These are phyloP conservation scores for Whalleya microplaca DNA, from an alignment of 2,329 filamentous ascomycete species.

Conservation along the genomic window DNA sequence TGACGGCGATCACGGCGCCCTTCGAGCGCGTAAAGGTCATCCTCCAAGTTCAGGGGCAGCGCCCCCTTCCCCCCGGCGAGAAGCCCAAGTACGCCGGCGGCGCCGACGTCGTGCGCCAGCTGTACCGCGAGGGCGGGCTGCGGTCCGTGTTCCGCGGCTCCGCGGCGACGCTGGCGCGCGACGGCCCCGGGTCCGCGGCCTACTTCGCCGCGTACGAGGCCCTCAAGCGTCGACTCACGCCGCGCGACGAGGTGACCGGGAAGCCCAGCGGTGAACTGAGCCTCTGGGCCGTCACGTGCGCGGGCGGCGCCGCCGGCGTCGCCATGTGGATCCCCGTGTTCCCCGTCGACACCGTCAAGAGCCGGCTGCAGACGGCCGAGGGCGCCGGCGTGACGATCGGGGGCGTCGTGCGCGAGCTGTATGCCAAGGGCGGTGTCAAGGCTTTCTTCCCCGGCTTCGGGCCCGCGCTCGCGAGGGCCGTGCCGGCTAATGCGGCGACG, in stretches of 20 bases:
- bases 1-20: slow-evolving; percentile 97
- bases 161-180: slow-evolving; percentile 87
- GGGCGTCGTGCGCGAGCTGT: slow-evolving; percentile 81
- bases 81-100: slow-evolving; percentile 91
- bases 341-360: slow-evolving; percentile 97
- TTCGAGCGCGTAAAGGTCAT: slow-evolving; percentile 99
- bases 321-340: slow-evolving; percentile 99
- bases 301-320: slow-evolving; percentile 87
- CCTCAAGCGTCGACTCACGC: slow-evolving; percentile 86
- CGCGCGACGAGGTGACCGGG: slow-evolving; percentile 74
- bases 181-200: slow-evolving; percentile 89
- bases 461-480: slow-evolving; percentile 87
- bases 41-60: slow-evolving; percentile 93
- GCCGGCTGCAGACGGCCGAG: slow-evolving; percentile 86
- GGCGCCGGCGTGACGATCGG: slow-evolving; percentile 81
- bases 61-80: slow-evolving; percentile 79
- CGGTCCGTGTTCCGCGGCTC: slow-evolving; percentile 91
- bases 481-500: slow-evolving; percentile 95
- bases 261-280: slow-evolving; percentile 77
- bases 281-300: slow-evolving; percentile 79
- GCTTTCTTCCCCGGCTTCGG: slow-evolving; percentile 98
- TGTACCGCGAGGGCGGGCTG: slow-evolving; percentile 89
- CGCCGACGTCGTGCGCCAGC: slow-evolving; percentile 86
- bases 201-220: slow-evolving; percentile 99
- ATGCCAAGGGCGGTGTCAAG: slow-evolving; percentile 78